phyloP scores from a whole-genome alignment of 2,329 filamentous ascomycete species.

The Dothidotthia symphoricarpi region DNA sequence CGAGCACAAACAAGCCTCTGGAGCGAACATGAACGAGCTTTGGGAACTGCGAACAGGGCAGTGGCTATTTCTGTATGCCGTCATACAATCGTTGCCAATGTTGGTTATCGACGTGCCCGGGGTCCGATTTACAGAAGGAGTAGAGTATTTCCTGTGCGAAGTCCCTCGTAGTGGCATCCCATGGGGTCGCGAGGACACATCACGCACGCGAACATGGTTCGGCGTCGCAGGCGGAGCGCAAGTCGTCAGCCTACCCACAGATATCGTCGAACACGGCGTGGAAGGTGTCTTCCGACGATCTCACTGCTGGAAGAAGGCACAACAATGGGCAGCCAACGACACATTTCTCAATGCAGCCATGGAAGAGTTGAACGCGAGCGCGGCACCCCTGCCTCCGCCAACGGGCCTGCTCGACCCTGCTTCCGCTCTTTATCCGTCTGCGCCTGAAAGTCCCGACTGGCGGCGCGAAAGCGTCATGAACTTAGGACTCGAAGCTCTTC shows the following conservation, averaged over 20 bases:
- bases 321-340: slow-evolving; percentile 56
- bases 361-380: slow-evolving; percentile 32
- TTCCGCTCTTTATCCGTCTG: slow-evolving; percentile 14
- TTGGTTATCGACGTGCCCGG: slow-evolving; percentile 73
- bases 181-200: slow-evolving; percentile 65
- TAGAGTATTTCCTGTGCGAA: slow-evolving; percentile 80
- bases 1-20: slow-evolving; percentile 65
- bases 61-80: slow-evolving; percentile 79
- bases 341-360: slow-evolving; percentile 36
- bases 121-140: slow-evolving; percentile 65
- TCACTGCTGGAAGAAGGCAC: slow-evolving; percentile 66
- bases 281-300: slow-evolving; percentile 67
- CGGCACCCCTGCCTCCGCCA: slow-evolving; percentile 33
- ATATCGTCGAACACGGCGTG: slow-evolving; percentile 64
- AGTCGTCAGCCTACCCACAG: slow-evolving; percentile 61
- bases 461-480: slow-evolving; percentile 48
- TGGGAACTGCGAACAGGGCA: slow-evolving; percentile 70
- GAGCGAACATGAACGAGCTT: slow-evolving; percentile 65
- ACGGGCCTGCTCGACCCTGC: slow-evolving; percentile 29
- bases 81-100: slow-evolving; percentile 75
- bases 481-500: slow-evolving; percentile 49
- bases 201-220: slow-evolving; percentile 66
- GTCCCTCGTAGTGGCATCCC: slow-evolving; percentile 70
- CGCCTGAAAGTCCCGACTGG: slow-evolving; percentile 26
- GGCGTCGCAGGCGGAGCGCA: slow-evolving; percentile 66